phyloP scores from a whole-genome alignment of 2,329 filamentous ascomycete species.

The Paecilomyces niveus region DNA sequence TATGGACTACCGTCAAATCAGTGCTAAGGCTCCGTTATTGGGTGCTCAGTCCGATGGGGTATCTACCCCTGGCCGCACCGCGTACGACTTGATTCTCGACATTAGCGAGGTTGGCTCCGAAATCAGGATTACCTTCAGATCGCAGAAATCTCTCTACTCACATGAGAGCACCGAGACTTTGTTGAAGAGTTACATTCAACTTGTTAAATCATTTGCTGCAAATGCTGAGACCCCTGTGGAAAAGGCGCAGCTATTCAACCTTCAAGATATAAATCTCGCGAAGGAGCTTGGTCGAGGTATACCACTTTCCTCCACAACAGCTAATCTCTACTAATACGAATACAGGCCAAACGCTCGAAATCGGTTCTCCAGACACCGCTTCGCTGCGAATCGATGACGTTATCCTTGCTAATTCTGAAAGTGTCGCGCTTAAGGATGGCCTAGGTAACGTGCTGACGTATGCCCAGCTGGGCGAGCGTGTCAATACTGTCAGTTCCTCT shows the following conservation, averaged over 20 bases:
- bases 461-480: slow-evolving; percentile 3
- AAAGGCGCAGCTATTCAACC: slow-evolving; percentile 9
- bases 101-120: slow-evolving; percentile 26
- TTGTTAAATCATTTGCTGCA: slow-evolving; percentile 12
- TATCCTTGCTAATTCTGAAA: slow-evolving; percentile 7
- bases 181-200: slow-evolving; percentile 13
- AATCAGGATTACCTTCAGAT: slow-evolving; percentile 12
- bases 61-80: slow-evolving; percentile 15
- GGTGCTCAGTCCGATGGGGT: slow-evolving; percentile 3
- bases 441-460: slow-evolving; percentile 28
- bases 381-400: slow-evolving; percentile 32
- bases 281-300: too few species aligned
- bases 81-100: slow-evolving; percentile 32
- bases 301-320: slow-evolving; percentile 1
- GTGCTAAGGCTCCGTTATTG: slow-evolving; percentile 17
- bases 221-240: slow-evolving; percentile 7
- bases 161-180: slow-evolving; percentile 17
- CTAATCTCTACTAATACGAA: slow-evolving; percentile 1
- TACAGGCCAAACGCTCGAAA: slow-evolving; percentile 12
- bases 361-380: slow-evolving; percentile 28
- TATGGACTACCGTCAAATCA: slow-evolving; percentile 39
- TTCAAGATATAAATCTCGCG: slow-evolving; percentile 6
- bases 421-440: slow-evolving; percentile 22
- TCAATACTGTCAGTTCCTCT: slow-evolving; percentile 11
- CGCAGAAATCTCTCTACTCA: slow-evolving; percentile 27